Conservation (phyloP, 129 eudicot species). For the Flaveria brownii region DNA sequence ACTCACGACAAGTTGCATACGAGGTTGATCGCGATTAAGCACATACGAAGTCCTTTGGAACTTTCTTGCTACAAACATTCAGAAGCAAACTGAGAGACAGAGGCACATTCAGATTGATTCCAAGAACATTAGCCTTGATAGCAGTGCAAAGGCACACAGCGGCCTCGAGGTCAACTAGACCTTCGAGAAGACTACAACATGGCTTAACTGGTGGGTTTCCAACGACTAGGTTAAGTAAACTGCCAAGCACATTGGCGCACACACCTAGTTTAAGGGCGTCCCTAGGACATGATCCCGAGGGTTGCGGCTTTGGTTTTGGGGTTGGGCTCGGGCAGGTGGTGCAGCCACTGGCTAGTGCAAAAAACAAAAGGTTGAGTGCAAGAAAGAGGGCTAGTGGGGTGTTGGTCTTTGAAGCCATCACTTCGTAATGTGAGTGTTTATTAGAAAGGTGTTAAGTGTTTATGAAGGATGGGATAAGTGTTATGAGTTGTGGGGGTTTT, state of each 20-base stretch:
- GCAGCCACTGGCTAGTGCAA: constrained; percentile 47
- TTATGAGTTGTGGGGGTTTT: constrained; percentile 22
- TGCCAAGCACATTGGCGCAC: constrained; percentile 59
- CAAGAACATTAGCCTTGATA: constrained; percentile 59
- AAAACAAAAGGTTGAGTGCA: constrained; percentile 53
- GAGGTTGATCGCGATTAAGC: constrained; percentile 21
- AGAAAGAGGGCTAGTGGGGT: background rate
- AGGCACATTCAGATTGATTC: constrained; percentile 64
- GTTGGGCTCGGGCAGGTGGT: constrained; percentile 41
- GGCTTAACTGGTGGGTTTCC: constrained; percentile 55
- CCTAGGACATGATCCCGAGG: constrained; percentile 43
- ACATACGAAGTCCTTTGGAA: constrained; percentile 54
- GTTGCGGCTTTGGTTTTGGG: constrained; percentile 38
- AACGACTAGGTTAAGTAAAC: constrained; percentile 30
- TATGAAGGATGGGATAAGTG: constrained; percentile 23
- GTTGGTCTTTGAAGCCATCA: no score
- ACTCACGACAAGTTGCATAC: background rate
- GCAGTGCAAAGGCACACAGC: constrained; percentile 78
- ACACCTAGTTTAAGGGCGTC: constrained; percentile 64
- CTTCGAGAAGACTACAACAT: constrained; percentile 59
- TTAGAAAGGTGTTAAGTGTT: background rate
- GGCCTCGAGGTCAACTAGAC: constrained; percentile 63
- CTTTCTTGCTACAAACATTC: constrained; percentile 57
- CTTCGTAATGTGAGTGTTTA: background rate
- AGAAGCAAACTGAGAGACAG: constrained; percentile 63